Base-by-base conservation (phyloP, 768 basidiomycete genomes). In the Tricholoma furcatifolium region DNA sequence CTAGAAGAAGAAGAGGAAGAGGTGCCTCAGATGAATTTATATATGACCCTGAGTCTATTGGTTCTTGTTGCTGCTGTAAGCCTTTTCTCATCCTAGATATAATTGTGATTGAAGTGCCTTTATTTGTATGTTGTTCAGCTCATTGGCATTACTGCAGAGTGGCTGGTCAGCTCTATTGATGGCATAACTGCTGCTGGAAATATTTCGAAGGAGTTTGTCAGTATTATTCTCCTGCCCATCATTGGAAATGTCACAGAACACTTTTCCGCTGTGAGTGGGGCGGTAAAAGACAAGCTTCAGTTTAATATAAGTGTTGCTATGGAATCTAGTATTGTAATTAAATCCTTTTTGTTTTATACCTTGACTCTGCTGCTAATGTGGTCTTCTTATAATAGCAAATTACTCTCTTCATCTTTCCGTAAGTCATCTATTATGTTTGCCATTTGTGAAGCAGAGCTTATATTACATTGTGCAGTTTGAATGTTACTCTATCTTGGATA, bases 161-260 rank as follows among this genome's bases (percentile, higher is more conserved):
- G 74, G 70, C 78, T 98, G 4, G 91, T 97, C 4, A 82, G 80
- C 60, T 91, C 91, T 3, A 95, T 97, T 58, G 72, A 80, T 55
- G 91, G 90, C 10, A 63, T 98, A 32, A 87, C 88, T 0, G 62
- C 60, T 0, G 61, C 62, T 0, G 83, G 84, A 20, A 14, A 21
- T 6, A 87, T 98, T 49, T 81, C 74, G 53, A 80, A 82, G 55
- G 89, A 89, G 65, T 98, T 93, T 64, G 86, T 97, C 55, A 93
- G 91, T 11, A 69, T 97, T 17, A 80, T 81, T 40, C 74, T 98
- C 12, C 78, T 98, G 7, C 96, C 96, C 6, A 93, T 97, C 32
- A 93, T 94, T 12, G 91, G 91, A 18, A 93, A 93, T 64, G 88
- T 91, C 4, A 91, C 90, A 73, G 94, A 97, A 64, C 93, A 95